Conservation (phyloP, 441 rosid genomes). For the Mallotus japonicus region DNA sequence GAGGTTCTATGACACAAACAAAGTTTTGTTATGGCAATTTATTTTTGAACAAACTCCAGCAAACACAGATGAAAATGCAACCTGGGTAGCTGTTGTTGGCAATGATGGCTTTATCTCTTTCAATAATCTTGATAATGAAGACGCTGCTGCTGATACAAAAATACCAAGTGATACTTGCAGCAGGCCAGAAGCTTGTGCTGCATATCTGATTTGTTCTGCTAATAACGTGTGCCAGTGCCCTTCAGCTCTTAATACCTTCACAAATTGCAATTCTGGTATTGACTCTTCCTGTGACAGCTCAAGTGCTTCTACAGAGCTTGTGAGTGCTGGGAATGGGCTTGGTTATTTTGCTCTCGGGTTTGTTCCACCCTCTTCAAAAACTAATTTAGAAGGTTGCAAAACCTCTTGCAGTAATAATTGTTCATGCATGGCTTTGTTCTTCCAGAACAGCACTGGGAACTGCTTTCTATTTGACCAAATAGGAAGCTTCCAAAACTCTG, state of each 20-base stretch:
- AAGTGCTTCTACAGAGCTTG: constrained; percentile 42
- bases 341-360: constrained; percentile 64
- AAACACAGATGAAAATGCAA: constrained; percentile 41
- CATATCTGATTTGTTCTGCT: constrained; percentile 56
- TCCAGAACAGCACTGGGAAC: constrained; percentile 59
- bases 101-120: constrained; percentile 61
- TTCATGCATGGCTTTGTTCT: constrained; percentile 75
- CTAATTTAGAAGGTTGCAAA: constrained; percentile 65
- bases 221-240: constrained; percentile 62
- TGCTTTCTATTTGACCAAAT: constrained; percentile 74
- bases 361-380: constrained; percentile 48
- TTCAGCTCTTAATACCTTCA: constrained; percentile 38
- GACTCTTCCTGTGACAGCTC: constrained; percentile 49
- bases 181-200: constrained; percentile 69
- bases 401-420: constrained; percentile 63
- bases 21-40: constrained; percentile 54
- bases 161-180: constrained; percentile 64
- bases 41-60: constrained; percentile 29
- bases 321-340: constrained; percentile 51
- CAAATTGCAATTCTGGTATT: constrained; percentile 55
- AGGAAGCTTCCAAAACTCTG: constrained; percentile 59
- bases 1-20: constrained; percentile 61
- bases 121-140: constrained; percentile 39
- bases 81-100: constrained; percentile 72
- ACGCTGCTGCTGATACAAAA: constrained; percentile 33